These are phyloP conservation scores for Vicia faba DNA, from an alignment of 306 rosid species.

Conservation along the genomic window DNA sequence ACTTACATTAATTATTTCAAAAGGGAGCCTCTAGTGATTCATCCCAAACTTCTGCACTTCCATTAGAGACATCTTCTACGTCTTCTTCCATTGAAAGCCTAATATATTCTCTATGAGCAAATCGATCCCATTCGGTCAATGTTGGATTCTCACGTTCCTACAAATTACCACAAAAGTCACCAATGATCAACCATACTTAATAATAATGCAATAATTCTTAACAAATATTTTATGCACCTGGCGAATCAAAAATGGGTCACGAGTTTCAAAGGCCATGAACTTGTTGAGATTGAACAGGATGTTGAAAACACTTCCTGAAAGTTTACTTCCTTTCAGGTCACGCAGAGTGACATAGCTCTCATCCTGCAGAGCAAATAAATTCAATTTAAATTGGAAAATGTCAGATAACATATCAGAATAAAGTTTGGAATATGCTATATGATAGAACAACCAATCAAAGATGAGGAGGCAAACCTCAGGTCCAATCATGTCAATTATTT, in stretches of 20 bases:
- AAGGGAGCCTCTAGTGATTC: constrained; percentile 99
- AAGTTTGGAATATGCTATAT: constrained; percentile 25
- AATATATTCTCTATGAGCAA: constrained; percentile 98
- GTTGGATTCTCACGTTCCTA: constrained; percentile 99
- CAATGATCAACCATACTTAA: constrained; percentile 30
- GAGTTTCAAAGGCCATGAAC: constrained; percentile 99
- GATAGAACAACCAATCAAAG: constrained; percentile 25
- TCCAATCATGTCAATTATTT: constrained; percentile 92
- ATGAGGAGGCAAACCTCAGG: constrained; percentile 73
- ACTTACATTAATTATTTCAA: constrained; percentile 59
- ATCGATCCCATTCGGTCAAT: constrained; percentile 99
- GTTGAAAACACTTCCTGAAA: constrained; percentile 95
- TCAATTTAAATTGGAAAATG: constrained; percentile 18
- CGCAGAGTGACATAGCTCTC: constrained; percentile 66
- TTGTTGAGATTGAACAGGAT: constrained; percentile 96
- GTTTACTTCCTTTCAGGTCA: constrained; percentile 93
- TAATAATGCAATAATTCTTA: constrained; percentile 9
- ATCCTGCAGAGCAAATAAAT: constrained; percentile 54
- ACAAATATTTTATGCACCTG: constrained; percentile 61
- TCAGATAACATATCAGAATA: constrained; percentile 22
- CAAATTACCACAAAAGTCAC: constrained; percentile 41
- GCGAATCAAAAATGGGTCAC: constrained; percentile 97
- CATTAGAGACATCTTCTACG: constrained; percentile 98
- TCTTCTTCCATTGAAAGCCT: constrained; percentile 99
- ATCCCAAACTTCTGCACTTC: constrained; percentile 99